Percentiles rank a stretch among this genome's conserved stretches.
These are phyloP conservation scores for Artemisia tridentata DNA, from an alignment of 129 eudicot species.

Conservation along the genomic window DNA sequence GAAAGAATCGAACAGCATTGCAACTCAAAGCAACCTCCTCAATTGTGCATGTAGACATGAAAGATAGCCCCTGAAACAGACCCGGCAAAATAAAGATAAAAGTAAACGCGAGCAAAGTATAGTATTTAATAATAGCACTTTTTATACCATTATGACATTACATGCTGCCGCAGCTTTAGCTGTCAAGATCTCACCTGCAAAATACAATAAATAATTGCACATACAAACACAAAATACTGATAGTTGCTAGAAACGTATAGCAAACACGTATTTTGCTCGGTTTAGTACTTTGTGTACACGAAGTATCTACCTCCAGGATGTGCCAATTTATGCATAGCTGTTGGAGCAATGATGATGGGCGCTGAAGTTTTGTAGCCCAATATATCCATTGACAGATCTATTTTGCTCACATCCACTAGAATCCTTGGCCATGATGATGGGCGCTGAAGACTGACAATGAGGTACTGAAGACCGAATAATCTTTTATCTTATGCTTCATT, in stretches of 20 bases:
- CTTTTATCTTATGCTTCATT: too few species aligned
- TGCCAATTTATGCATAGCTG: constrained; percentile 68
- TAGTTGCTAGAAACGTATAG: not conserved
- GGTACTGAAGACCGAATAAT: too few species aligned
- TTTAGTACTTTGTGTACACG: not conserved
- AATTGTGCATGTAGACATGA: constrained; percentile 62
- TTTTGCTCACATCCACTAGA: constrained; percentile 68
- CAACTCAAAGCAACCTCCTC: constrained; percentile 96
- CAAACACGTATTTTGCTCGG: not conserved
- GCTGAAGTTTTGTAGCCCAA: constrained; percentile 70
- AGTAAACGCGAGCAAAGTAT: not conserved
- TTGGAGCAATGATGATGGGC: constrained; percentile 89
- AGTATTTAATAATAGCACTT: not conserved
- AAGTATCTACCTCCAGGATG: constrained; percentile 61
- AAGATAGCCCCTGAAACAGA: constrained; percentile 64
- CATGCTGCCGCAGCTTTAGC: constrained; percentile 87
- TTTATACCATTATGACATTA: constrained; percentile 65
- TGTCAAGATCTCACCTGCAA: constrained; percentile 79
- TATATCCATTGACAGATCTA: constrained; percentile 66
- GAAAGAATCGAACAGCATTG: constrained; percentile 76
- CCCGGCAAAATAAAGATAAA: not conserved
- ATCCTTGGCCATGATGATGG: constrained; percentile 73
- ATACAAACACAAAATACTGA: not conserved
- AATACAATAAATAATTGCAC: constrained; percentile 17
- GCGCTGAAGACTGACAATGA: constrained; percentile 43